Base-by-base conservation (phyloP, 441 rosid genomes). In the Mallotus japonicus region DNA sequence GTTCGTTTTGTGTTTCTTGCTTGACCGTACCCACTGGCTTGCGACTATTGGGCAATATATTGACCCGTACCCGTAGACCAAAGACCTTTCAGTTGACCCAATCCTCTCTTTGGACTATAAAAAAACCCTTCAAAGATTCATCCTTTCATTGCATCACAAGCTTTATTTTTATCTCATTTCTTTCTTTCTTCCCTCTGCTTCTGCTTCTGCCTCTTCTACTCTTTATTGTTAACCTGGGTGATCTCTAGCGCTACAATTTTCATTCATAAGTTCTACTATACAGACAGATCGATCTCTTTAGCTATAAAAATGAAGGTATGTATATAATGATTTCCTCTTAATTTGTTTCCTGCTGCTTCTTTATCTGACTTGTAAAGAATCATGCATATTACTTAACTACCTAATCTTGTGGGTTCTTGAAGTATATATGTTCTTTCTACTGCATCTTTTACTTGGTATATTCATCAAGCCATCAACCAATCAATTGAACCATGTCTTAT, bases 271-370 rank as follows among this genome's bases (percentile, higher is more conserved):
- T 49, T 63, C 51, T 22, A 14, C 12, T 24, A 2, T 2, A 22
- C 71, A 42, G 46, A 5, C 46, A 42, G 46, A 42, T 42, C 2
- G 17, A 53, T 53, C 24, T 67, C 60, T 67, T 6, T 3, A 55
- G 10, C 34, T 16, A 13, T 6, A 50, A 24, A 60, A 50, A 72
- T 72, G 75, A 72, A 37, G 68, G 75, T 28, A 28, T 28, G 3
- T 2, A 28, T 1, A 1, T 72, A 5, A 60, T 20, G 5, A 37
- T 54, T 19, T 32, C 5, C 17, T 54, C 19, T 28, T 24, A 24
- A 24, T 53, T 4, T 67, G 5, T 17, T 17, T 1, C 3, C 3
- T 28, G 32, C 32, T 28, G 28, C 28, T 24, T 24, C 28, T 24
- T 24, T 24, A 24, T 24, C 28, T 24, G 32, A 28, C 24, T 67